Base-by-base conservation (phyloP, 2,329 filamentous ascomycete genomes). In the Beauveria sp. region DNA sequence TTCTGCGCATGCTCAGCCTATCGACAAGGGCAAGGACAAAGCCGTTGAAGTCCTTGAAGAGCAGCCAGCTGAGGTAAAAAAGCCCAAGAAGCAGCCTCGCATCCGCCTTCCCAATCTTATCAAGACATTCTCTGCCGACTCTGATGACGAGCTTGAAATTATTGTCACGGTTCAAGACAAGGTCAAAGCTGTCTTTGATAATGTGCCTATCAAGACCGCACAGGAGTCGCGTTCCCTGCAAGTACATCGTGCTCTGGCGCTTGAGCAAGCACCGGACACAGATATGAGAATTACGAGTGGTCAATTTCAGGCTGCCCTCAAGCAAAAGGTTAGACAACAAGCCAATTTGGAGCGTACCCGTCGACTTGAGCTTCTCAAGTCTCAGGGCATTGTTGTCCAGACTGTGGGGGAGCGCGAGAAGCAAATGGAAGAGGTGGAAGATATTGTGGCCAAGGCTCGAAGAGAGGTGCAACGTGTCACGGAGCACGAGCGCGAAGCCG, bases 351-450 rank as follows among this genome's bases (percentile, higher is more conserved):
- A 95, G 72, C 87, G 91, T 59, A 85, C 90, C 63, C 87, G 90
- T 66, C 88, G 88, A 61, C 82, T 98, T 22, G 86, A 91, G 61
- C 82, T 87, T 67, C 81, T 99, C 46, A 86, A 84, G 69, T 87
- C 88, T 12, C 91, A 89, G 73, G 95, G 95, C 8, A 82, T 97
- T 28, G 78, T 88, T 26, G 80, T 98, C 20, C 88, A 93, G 72
- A 96, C 90, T 0, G 85, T 88, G 2, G 93, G 97, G 73, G 93
- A 99, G 72, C 86, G 90, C 22, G 89, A 93, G 70, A 84, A 85
- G 40, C 89, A 96, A 71, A 85, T 91, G 73, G 86, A 89, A 62
- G 86, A 93, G 63, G 86, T 96, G 14, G 95, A 98, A 67, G 89
- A 97, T 69, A 83, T 98, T 64, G 84, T 98, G 28, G 88, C 93